Evolutionary conservation across 345 rosid genomes (phyloP), one percentile per base, ranked within the genome.

Genomic region (Hibiscus tridactylites): DNA sequence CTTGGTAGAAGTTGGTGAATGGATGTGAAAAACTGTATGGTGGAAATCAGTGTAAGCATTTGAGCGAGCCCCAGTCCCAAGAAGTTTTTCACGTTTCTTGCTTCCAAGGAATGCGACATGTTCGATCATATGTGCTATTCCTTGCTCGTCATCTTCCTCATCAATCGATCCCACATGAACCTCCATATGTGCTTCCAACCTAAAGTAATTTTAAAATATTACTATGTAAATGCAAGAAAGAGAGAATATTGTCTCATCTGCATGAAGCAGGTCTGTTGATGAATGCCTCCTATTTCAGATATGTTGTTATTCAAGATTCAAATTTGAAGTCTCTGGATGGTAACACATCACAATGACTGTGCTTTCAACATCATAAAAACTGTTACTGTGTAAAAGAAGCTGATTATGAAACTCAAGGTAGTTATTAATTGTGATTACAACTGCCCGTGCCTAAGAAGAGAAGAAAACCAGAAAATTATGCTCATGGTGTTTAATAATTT

Each of bases 171-270:
- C 99, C 49, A 75, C 98, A 82, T 95, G 99, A 78, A 95, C 96
- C 88, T 95, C 99, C 96, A 92, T 92, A 79, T 95, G 99, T 74
- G 99, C 99, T 79, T 92, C 99, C 81, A 95, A 90, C 91, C 99
- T 94, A 79, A 68, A 79, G 73, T 71, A 67, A 33, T 69, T 69
- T 29, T 68, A 78, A 69, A 73, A 79, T 12, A 79, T 65, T 19
- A 54, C 21, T 24, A 60, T 49, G 52, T 47, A 64, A 54, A 56
- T 72, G 33, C 53, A 71, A 50, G 72, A 71, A 26, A 6, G 66
- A 61, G 54, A 31, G 72, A 79, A 72, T 21, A 21, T n/a, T 21
- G 47, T 33, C 60, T 53, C 72, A 17, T 69, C 72, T 29, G n/a
- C 5, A 29, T 53, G 46, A 54, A 56, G 68, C 42, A 69, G 44